A percentile compares a stretch with the other conserved stretches of the same genome.
Conservation (phyloP, 108 stramenopile species). For the Thalassiosira profunda region DNA sequence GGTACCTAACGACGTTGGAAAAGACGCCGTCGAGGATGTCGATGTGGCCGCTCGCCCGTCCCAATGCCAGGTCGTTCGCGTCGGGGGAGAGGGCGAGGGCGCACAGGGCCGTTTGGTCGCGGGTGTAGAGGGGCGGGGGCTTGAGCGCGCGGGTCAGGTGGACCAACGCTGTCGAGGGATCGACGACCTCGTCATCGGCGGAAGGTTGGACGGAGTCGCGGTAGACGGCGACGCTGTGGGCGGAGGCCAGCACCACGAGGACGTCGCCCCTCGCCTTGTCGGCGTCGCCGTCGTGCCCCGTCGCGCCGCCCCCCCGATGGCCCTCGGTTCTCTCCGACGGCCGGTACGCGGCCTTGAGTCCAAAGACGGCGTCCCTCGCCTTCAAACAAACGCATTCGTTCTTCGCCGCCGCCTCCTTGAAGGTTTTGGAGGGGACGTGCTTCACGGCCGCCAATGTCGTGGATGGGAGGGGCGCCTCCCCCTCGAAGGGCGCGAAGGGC, state of each 20-base stretch:
- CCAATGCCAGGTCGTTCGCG: conserved; percentile 48
- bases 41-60: conserved; percentile 57
- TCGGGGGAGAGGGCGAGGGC: conserved; percentile 55
- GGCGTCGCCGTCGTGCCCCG: background rate
- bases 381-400: conserved; percentile 20
- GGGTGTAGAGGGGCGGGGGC: background rate
- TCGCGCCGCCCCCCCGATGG: too few relatives aligned
- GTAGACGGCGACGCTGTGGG: conserved; percentile 17
- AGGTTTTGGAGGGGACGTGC: background rate
- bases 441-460: background rate
- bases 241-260: conserved; percentile 28
- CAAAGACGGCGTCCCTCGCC: conserved; percentile 29
- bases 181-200: background rate
- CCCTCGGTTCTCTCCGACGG: background rate
- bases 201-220: conserved; percentile 11
- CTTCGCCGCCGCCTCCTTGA: background rate
- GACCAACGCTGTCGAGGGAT: conserved; percentile 9
- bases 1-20: conserved; percentile 43
- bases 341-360: conserved; percentile 27
- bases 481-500: background rate
- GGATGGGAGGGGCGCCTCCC: background rate
- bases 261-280: conserved; percentile 20
- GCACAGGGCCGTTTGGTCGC: conserved; percentile 2
- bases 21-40: conserved; percentile 58
- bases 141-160: background rate